Evolutionary conservation across 148 eudicot genomes (phyloP).

Genomic region (Arctostaphylos glauca): DNA sequence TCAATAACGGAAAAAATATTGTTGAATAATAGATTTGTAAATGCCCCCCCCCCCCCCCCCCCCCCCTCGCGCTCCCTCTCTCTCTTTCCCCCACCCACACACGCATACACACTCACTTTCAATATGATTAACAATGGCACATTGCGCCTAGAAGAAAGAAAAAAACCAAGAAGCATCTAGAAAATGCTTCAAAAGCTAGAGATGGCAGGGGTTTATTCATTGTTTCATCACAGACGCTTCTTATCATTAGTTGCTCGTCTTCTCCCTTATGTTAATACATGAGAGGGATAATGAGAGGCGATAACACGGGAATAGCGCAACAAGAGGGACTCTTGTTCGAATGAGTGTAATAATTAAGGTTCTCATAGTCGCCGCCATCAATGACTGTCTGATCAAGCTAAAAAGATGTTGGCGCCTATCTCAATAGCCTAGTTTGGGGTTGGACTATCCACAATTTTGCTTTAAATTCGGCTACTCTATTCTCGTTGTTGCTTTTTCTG

Average conservation of each 20-base stretch:
- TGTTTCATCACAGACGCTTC: neutral
- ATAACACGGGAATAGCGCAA: slow-evolving; percentile 15
- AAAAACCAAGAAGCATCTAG: slow-evolving; percentile 11
- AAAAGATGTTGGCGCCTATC: slow-evolving; percentile 10
- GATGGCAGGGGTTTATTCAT: neutral
- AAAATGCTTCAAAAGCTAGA: neutral
- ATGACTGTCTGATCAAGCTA: slow-evolving; percentile 8
- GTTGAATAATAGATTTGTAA: too few species aligned
- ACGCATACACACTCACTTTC: too few species aligned
- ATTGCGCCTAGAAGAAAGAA: slow-evolving; percentile 14
- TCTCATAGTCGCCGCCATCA: neutral
- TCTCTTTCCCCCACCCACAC: too few species aligned
- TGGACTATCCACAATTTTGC: neutral
- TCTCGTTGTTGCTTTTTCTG: slow-evolving; percentile 2
- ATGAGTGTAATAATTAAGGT: neutral
- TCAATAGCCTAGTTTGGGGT: slow-evolving; percentile 17
- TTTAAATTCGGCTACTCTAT: neutral
- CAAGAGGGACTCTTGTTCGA: neutral
- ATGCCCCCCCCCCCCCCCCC: too few species aligned
- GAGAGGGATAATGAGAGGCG: slow-evolving; percentile 14
- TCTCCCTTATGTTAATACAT: neutral
- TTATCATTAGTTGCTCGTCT: neutral
- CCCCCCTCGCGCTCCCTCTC: too few species aligned
- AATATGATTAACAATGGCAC: neutral
- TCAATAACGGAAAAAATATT: too few species aligned